phyloP scores from a whole-genome alignment of 179 eudicot species.

The Spinacia oleracea region DNA sequence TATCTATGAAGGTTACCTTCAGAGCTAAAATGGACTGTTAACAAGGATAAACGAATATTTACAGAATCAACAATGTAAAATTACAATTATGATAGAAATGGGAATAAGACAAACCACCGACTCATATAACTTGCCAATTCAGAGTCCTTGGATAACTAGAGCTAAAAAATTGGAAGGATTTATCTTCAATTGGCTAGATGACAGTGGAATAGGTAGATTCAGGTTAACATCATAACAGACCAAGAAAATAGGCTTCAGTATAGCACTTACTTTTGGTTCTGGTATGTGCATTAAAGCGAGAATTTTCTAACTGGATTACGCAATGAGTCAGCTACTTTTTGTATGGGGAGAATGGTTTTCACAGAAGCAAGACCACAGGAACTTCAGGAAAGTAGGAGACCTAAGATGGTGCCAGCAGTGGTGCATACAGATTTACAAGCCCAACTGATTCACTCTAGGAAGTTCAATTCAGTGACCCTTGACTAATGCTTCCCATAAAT shows the following conservation, averaged over 20 bases:
- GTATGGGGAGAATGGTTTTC: background rate
- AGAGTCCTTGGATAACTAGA: background rate
- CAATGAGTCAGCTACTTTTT: background rate
- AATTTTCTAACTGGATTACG: background rate
- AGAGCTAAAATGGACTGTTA: background rate
- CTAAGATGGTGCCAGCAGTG: slow-evolving; percentile 10
- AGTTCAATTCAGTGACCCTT: background rate
- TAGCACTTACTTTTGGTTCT: background rate
- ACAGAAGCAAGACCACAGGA: background rate
- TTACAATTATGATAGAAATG: background rate
- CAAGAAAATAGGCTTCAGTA: background rate
- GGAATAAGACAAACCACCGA: background rate
- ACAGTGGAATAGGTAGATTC: background rate
- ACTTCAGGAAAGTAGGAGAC: background rate
- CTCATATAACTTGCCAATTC: background rate
- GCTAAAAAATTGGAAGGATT: background rate
- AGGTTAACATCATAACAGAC: background rate
- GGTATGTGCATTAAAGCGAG: background rate
- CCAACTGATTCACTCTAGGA: background rate
- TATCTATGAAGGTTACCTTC: background rate
- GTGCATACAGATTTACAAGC: background rate
- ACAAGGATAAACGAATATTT: background rate
- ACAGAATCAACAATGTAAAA: background rate
- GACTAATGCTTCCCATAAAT: background rate
- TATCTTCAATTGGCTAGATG: background rate